phyloP scores from a whole-genome alignment of 1,284 basidiomycete genomes.

The Sanghuangporus sanghuang region DNA sequence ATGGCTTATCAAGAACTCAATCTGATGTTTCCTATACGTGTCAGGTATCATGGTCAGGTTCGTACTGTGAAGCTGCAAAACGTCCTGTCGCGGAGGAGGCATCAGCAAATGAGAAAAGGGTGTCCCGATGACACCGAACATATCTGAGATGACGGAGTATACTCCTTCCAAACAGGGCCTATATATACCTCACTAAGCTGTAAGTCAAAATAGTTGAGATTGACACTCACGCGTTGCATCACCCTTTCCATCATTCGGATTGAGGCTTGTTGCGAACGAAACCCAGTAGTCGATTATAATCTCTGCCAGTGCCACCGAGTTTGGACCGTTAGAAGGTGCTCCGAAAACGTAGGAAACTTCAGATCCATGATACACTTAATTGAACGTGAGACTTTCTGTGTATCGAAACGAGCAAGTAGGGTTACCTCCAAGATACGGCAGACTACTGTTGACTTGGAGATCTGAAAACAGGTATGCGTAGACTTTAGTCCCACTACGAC shows the following conservation, averaged over 20 bases:
- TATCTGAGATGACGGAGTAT: slow-evolving; percentile 13
- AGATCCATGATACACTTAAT: slow-evolving; percentile 33
- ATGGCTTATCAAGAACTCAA: slow-evolving; percentile 33
- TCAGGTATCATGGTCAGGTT: slow-evolving; percentile 35
- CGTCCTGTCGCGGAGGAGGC: slow-evolving; percentile 10
- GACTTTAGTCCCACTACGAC: slow-evolving; percentile 34
- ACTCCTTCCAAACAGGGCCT: slow-evolving; percentile 36
- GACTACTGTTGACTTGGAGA: slow-evolving; percentile 24
- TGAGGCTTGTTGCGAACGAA: slow-evolving; percentile 42
- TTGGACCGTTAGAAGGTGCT: slow-evolving; percentile 23
- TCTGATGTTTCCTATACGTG: slow-evolving; percentile 31
- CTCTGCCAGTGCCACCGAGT: slow-evolving; percentile 29
- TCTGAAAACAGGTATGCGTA: slow-evolving; percentile 48
- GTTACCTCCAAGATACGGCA: slow-evolving; percentile 29
- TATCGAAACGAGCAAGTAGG: background rate
- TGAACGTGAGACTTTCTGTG: background rate
- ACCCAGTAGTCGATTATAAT: slow-evolving; percentile 48
- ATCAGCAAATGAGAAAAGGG: background rate
- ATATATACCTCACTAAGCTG: background rate
- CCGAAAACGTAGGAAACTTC: slow-evolving; percentile 40
- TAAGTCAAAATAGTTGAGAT: background rate
- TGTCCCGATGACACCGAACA: background rate
- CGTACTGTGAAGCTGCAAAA: slow-evolving; percentile 35
- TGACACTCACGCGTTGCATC: slow-evolving; percentile 15
- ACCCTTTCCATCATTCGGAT: slow-evolving; percentile 46